Evolutionary conservation across 306 rosid genomes (phyloP), one percentile per base, ranked within the genome.

Genomic region (Vicia villosa): DNA sequence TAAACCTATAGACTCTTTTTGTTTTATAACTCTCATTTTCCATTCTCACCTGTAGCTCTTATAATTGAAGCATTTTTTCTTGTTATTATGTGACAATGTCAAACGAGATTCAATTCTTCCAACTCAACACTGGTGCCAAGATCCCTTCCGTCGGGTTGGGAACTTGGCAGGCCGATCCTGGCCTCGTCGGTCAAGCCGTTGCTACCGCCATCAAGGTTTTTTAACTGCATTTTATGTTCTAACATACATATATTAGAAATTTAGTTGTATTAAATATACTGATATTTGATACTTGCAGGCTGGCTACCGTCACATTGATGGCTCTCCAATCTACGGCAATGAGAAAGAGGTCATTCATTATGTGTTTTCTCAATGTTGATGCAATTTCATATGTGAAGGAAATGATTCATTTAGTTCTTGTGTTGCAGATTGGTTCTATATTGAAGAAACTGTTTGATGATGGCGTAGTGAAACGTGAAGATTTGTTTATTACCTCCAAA

Each of bases 401-500:
- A 56, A 64, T 56, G 30, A 64, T 36, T 43, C 16, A 3, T 45
- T 58, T 7, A 54, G 22, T 54, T 1, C 5, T 54, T 22, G n/a
- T 37, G 51, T 40, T 43, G 20, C 64, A 93, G 98, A 86, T 92
- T 68, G 96, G 98, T 47, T 72, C 66, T 10, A 83, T 80, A 50
- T 73, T 90, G 68, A 86, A 82, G 80, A 86, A 88, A 62, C 79
- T 93, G 58, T 90, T 88, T 71, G 84, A 86, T 15, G 96, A 85
- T 40, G 93, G 90, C 13, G 82, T 83, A 21, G 87, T 90, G 66
- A 93, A 88, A 80, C 91, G 96, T 0, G 96, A 88, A 80, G 96
- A 90, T 75, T 78, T 90, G 80, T 93, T 91, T 89, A 88, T 90
- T 81, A 90, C 98, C 45, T 93, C 98, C 3, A 92, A 83, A 86